Conservation (phyloP, 495 filamentous ascomycete genomes). For the Cetradonia linearis region DNA sequence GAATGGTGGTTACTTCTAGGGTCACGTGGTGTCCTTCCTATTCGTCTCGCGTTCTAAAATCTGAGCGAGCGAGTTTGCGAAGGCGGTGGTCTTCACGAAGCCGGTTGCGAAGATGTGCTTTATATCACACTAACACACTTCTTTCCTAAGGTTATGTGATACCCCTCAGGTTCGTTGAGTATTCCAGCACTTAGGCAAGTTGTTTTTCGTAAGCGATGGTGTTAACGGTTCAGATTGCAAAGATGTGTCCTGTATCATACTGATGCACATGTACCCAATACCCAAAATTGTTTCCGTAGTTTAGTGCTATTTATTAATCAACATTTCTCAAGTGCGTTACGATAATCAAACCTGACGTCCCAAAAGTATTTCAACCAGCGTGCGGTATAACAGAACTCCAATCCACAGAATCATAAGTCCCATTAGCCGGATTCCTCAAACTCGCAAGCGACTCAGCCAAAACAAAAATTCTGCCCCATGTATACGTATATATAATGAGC, state of each 20-base stretch:
- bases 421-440: slow-evolving; percentile 2
- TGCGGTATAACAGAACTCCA: slow-evolving; percentile 2
- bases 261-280: neutral
- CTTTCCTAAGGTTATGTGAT: no score
- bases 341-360: neutral
- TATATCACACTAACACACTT: no score
- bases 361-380: neutral
- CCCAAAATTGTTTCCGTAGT: neutral
- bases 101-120: no score
- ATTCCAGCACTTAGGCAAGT: neutral
- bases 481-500: no score
- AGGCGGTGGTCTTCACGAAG: no score
- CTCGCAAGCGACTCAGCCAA: slow-evolving; percentile 1
- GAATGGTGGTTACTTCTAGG: no score
- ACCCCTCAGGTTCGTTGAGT: no score
- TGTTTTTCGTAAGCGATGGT: neutral
- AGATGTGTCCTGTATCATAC: neutral
- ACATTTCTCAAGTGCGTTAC: neutral
- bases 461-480: neutral
- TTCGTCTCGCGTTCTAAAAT: no score
- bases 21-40: no score
- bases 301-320: neutral
- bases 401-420: neutral
- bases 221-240: neutral
- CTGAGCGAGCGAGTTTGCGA: no score